phyloP scores from a whole-genome alignment of 2,329 filamentous ascomycete species.

The Phaeosphaeria sp. region DNA sequence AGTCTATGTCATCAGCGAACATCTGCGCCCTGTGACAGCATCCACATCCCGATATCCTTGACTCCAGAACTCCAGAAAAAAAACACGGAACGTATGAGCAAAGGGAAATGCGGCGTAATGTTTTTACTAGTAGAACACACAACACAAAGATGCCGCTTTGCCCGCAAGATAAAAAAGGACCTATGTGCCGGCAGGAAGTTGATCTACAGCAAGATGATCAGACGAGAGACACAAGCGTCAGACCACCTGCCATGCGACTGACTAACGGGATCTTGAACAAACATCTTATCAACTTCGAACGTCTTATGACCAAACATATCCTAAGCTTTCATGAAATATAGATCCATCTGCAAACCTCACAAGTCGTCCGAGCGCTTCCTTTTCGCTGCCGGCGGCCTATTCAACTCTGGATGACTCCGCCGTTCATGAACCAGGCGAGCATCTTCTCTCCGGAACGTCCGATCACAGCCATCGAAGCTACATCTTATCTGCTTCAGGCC shows the following conservation, averaged over 20 bases:
- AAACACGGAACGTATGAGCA: background rate
- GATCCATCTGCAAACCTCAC: too few relatives aligned
- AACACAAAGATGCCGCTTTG: too few relatives aligned
- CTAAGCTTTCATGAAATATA: too few relatives aligned
- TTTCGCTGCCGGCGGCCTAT: slow-evolving; percentile 6
- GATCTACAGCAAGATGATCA: background rate
- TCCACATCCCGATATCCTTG: background rate
- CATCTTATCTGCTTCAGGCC: slow-evolving; percentile 5
- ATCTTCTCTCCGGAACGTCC: slow-evolving; percentile 6
- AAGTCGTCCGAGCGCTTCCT: slow-evolving; percentile 6
- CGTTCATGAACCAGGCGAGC: slow-evolving; percentile 7
- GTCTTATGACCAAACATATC: too few relatives aligned
- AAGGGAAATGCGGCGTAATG: background rate
- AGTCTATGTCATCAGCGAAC: background rate
- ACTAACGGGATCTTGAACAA: too few relatives aligned
- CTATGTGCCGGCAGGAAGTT: too few relatives aligned
- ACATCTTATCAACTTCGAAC: too few relatives aligned
- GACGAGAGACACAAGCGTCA: background rate
- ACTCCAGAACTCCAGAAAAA: background rate
- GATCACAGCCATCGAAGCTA: background rate
- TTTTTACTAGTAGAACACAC: too few relatives aligned
- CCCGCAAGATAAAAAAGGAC: too few relatives aligned
- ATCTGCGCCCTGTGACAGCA: background rate
- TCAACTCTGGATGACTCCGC: slow-evolving; percentile 9
- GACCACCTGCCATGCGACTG: too few relatives aligned